phyloP scores from a whole-genome alignment of 371 early-diverging fungal species.

The Sporodiniella umbellata region DNA sequence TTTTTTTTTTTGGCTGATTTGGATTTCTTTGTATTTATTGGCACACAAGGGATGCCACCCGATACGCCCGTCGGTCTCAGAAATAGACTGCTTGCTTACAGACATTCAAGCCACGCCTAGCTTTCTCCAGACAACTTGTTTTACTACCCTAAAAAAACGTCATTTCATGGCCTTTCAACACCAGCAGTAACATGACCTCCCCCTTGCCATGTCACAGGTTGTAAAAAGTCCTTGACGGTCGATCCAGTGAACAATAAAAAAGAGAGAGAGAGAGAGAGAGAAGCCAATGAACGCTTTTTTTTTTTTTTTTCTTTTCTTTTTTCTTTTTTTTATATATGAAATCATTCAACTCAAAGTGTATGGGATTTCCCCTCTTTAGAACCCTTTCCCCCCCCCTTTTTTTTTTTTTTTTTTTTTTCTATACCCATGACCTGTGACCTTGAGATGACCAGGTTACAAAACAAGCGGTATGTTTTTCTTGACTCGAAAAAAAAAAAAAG shows the following conservation, averaged over 20 bases:
- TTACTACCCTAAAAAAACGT: background rate
- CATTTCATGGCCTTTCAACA: background rate
- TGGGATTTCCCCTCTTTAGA: too few relatives aligned
- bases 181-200: constrained; percentile 1
- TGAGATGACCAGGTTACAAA: too few relatives aligned
- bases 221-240: background rate
- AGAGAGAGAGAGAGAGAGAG: background rate
- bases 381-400: background rate
- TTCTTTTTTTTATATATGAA: too few relatives aligned
- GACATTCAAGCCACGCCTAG: too few relatives aligned
- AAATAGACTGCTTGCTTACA: constrained; percentile 1
- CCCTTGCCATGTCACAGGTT: background rate
- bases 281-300: background rate
- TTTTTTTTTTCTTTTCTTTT: too few relatives aligned
- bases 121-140: too few relatives aligned
- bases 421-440: constrained; percentile 1
- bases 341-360: too few relatives aligned
- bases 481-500: too few relatives aligned
- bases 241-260: background rate
- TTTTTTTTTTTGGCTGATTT: constrained; percentile 14
- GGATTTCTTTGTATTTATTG: constrained; percentile 11
- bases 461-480: too few relatives aligned
- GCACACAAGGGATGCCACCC: constrained; percentile 23
- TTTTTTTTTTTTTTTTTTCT: background rate
- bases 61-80: constrained; percentile 23